These are phyloP conservation scores for Dryadomyces quercivorus DNA, from an alignment of 2,329 filamentous ascomycete species.

Conservation along the genomic window DNA sequence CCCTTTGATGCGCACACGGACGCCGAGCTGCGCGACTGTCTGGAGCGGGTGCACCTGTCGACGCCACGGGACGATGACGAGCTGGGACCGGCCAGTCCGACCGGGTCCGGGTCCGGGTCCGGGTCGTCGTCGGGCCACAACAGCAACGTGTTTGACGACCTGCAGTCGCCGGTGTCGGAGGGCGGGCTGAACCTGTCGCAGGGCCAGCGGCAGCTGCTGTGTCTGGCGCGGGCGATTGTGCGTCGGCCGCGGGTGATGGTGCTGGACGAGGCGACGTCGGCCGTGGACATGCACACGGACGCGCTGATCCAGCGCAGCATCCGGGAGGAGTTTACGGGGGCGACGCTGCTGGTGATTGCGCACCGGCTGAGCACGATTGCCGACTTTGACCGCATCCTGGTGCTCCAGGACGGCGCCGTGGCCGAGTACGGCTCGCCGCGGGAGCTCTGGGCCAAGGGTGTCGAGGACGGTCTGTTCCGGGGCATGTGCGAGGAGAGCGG, in stretches of 20 bases:
- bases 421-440: conserved; percentile 55
- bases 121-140: conserved; percentile 25
- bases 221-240: conserved; percentile 61
- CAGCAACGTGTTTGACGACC: conserved; percentile 51
- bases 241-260: conserved; percentile 65
- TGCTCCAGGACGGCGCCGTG: conserved; percentile 54
- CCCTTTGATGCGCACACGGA: conserved; percentile 62
- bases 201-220: conserved; percentile 65
- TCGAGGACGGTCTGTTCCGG: conserved; percentile 39
- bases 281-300: conserved; percentile 69
- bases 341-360: conserved; percentile 62
- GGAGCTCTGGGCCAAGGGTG: conserved; percentile 44
- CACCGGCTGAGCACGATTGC: conserved; percentile 66
- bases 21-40: conserved; percentile 53
- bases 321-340: conserved; percentile 56
- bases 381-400: conserved; percentile 63
- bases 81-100: conserved; percentile 20
- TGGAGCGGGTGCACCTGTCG: conserved; percentile 57
- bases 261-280: conserved; percentile 67
- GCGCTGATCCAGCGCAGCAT: conserved; percentile 62
- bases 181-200: conserved; percentile 65
- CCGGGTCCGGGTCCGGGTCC: conserved; percentile 17
- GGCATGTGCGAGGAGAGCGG: conserved; percentile 53
- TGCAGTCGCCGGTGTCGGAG: conserved; percentile 54
- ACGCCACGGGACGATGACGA: neutral